Base-by-base conservation (phyloP, 169 alveolate genomes). In the Eimeria maxima region DNA sequence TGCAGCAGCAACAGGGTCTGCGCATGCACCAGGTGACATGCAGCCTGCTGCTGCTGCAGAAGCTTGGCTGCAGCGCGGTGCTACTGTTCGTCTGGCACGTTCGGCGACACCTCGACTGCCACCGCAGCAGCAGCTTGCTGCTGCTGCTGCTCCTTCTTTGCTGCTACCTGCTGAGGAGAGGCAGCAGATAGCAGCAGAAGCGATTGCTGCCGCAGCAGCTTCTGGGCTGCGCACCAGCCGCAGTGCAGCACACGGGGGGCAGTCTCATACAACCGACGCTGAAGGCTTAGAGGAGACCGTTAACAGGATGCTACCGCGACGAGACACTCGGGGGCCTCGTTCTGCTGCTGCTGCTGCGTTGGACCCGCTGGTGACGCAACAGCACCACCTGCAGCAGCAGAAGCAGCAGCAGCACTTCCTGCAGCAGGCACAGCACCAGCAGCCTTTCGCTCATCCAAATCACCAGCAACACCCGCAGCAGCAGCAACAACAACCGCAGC, bases 201-300 rank as follows among this genome's bases (percentile, higher is more conserved):
- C 90, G 18, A 81, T 81, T 81, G 90, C 90, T 81, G 90, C 90
- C 24, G 90, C 90, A 18, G 90, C 90, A 24, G 90, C 90, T 81
- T 50, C 90, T 24, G 71, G 73, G 53, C 71, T 81, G 50, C 53
- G 67, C 24, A 81, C 73, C 90, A 53, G 90, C 90, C 18, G 69
- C 69, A 65, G 73, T 29, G 50, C 90, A 60, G 73, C 90, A 8
- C 63, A 8, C 29, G 88, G 33, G 16, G 67, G 13, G 50, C 55
- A n/a, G 29, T 33, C 38, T 33, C 63, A 29, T 1, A 38, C 27
- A 0, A 81, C 73, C 0, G 90, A 81, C 24, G 90, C 71, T 50
- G 90, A 29, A 13, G 14, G 73, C 53, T 38, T 81, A 24, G 90
- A 81, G 55, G 90, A 81, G 73, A 81, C 90, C 8, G 90, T 81